phyloP scores from a whole-genome alignment of 495 filamentous ascomycete species.

The Darksidea phi region DNA sequence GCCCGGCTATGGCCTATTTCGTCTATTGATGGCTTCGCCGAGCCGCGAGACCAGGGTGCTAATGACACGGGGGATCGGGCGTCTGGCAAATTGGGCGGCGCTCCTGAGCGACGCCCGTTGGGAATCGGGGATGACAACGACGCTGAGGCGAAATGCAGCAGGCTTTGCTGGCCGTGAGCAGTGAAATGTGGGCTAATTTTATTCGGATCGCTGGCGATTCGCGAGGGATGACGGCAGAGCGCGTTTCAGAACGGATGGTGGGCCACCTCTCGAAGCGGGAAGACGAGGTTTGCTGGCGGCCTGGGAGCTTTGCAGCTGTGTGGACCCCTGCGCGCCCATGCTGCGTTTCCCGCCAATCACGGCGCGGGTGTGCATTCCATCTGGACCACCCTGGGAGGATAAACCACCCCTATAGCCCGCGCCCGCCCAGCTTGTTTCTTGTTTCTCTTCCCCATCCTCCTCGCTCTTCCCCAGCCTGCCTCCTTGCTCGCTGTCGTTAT shows the following conservation, averaged over 20 bases:
- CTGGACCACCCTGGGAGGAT: neutral
- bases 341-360: constrained; percentile 1
- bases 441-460: constrained; percentile 6
- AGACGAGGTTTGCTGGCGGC: too few species aligned
- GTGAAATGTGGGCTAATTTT: neutral
- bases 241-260: neutral
- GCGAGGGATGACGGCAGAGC: neutral
- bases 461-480: neutral
- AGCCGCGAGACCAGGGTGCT: too few species aligned
- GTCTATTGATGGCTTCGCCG: too few species aligned
- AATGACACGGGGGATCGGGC: too few species aligned
- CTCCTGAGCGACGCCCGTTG: too few species aligned
- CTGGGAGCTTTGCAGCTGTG: too few species aligned
- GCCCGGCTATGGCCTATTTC: too few species aligned
- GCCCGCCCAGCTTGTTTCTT: constrained; percentile 5
- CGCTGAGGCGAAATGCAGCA: neutral
- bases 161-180: neutral
- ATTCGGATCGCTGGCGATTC: constrained; percentile 2
- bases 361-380: constrained; percentile 8
- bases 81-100: too few species aligned
- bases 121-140: too few species aligned
- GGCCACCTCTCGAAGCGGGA: too few species aligned
- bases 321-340: too few species aligned
- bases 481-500: neutral
- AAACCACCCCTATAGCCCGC: constrained; percentile 9